Evolutionary conservation across 2,329 filamentous ascomycete genomes (phyloP), one percentile per base, ranked within the genome.

Genomic region (Dryadomyces quercus-mongolicae): DNA sequence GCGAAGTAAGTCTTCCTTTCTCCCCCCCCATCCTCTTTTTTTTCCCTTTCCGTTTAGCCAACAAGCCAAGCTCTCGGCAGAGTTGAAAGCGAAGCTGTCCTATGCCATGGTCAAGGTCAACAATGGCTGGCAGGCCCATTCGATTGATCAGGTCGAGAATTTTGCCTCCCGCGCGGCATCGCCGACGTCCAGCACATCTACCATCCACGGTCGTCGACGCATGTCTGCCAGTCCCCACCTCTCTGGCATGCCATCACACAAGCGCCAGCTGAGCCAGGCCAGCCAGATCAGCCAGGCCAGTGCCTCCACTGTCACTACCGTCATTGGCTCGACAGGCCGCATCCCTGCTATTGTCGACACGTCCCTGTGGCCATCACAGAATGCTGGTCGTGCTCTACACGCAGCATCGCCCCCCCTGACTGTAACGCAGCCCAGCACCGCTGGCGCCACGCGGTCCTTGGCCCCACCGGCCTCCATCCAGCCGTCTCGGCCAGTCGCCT

Each of bases 101-200:
- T 96, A 96, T 68, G 92, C 92, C 59, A 93, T 95, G 79, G 79
- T 94, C 65, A 96, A 95, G 68, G 86, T 96, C 44, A 88, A 89
- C 65, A 84, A 94, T 64, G 89, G 88, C 56, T 93, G 90, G 85
- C 86, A 95, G 68, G 78, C 84, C 51, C 82, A 85, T 59, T 82
- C 82, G 18, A 81, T 93, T 55, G 83, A 86, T 54, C 86, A 92
- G 67, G 80, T 92, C 34, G 88, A 92, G 68, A 81, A 80, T 49
- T 70, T 88, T 44, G 81, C 86, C 10, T 88, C 86, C 1, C 82
- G 8, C 15, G 16, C 85, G 53, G 77, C 77, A 55, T 78, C 74
- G 20, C 88, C 85, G 1, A 71, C 76, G 38, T 76, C 84, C 50
- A 77, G 77, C 67, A 71, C 75, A 55, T 77, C 81, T 31, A 76